Evolutionary conservation across 345 rosid genomes (phyloP).

Genomic region (Stellera chamaejasme): DNA sequence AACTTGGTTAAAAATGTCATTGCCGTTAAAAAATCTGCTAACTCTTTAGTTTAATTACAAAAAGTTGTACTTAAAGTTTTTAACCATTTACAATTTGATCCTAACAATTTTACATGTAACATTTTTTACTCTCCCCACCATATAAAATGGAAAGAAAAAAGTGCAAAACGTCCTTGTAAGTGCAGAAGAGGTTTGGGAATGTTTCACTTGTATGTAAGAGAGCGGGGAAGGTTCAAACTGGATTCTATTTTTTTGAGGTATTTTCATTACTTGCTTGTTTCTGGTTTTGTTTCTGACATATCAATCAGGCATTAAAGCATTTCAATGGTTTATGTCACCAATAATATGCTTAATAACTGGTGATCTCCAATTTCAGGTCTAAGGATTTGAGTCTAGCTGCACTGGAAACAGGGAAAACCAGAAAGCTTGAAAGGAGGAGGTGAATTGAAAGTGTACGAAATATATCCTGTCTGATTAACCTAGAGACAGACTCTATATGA

Average conservation of each 20-base stretch:
- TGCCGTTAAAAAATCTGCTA: too few relatives aligned
- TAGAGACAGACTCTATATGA: slow-evolving; percentile 78
- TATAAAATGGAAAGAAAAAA: too few relatives aligned
- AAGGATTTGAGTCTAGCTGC: too few relatives aligned
- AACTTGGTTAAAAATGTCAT: too few relatives aligned
- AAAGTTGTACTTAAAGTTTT: too few relatives aligned
- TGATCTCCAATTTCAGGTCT: slow-evolving; percentile 22
- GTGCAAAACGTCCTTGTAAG: slow-evolving; percentile 80
- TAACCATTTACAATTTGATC: too few relatives aligned
- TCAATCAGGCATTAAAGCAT: background rate
- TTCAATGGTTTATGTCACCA: background rate
- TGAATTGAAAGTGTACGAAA: slow-evolving; percentile 47
- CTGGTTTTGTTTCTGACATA: too few relatives aligned
- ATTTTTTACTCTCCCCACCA: too few relatives aligned
- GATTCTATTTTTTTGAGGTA: slow-evolving; percentile 86
- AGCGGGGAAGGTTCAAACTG: slow-evolving; percentile 84
- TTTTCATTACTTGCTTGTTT: background rate
- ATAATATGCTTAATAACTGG: background rate
- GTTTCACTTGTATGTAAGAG: slow-evolving; percentile 70
- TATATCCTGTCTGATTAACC: slow-evolving; percentile 82
- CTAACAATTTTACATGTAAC: too few relatives aligned
- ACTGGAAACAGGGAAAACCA: slow-evolving; percentile 90
- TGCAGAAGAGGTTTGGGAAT: slow-evolving; percentile 66
- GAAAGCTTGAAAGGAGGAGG: slow-evolving; percentile 57
- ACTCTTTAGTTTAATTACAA: too few relatives aligned